Conservation (phyloP, 2,329 filamentous ascomycete genomes). For the Furcasterigmium furcatum region DNA sequence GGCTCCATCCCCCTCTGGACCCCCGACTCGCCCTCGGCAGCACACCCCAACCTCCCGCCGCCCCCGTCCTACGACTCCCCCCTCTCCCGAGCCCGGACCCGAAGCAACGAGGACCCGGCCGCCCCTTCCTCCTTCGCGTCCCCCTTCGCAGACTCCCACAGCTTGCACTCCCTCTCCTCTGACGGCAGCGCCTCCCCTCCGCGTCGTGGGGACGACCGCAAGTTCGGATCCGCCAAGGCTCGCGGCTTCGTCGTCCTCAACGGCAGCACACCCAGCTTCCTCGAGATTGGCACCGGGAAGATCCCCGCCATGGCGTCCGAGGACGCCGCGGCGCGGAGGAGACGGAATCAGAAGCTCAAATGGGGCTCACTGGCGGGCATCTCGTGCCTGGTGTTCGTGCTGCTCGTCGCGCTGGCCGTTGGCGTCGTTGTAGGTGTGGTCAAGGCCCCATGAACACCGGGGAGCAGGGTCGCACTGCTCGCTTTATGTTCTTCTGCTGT, state of each 20-base stretch:
- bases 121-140: neutral
- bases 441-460: neutral
- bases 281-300: neutral
- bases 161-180: constrained; percentile 2
- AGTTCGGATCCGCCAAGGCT: neutral
- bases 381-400: constrained; percentile 8
- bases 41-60: constrained; percentile 13
- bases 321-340: constrained; percentile 6
- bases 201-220: neutral
- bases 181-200: constrained; percentile 2
- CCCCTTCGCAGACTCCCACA: constrained; percentile 1
- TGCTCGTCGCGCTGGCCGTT: constrained; percentile 11
- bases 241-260: neutral
- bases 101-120: constrained; percentile 4
- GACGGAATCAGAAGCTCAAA: constrained; percentile 12
- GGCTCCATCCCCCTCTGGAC: constrained; percentile 9
- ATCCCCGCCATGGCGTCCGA: neutral
- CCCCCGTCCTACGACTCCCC: constrained; percentile 11
- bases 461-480: neutral
- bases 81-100: constrained; percentile 1
- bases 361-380: constrained; percentile 6
- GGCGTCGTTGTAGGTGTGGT: constrained; percentile 7
- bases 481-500: too few species aligned
- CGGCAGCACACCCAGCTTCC: neutral
- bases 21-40: constrained; percentile 11